A percentile compares a stretch with the other conserved stretches of the same genome.
These are phyloP conservation scores for Lodderomyces beijingensis DNA, from an alignment of 1,139 yeast genomes.

Conservation along the genomic window DNA sequence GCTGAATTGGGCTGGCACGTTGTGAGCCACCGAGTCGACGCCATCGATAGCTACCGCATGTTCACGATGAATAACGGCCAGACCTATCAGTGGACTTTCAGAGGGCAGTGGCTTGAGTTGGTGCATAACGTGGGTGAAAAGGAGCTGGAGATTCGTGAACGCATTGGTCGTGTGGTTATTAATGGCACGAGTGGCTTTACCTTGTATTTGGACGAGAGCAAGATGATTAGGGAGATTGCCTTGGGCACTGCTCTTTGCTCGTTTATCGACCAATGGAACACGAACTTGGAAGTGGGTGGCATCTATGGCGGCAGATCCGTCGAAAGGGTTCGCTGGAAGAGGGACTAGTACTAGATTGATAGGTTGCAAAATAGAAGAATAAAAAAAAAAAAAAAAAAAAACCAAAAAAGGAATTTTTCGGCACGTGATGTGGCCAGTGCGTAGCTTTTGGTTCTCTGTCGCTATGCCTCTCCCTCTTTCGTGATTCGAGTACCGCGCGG, in stretches of 20 bases:
- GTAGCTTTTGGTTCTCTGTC: too few species aligned
- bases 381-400: not conserved
- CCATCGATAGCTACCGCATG: constrained; percentile 54
- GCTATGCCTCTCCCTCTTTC: too few species aligned
- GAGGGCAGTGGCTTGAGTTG: constrained; percentile 53
- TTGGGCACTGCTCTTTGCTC: constrained; percentile 56
- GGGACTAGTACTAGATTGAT: too few species aligned
- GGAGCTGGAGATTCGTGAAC: constrained; percentile 58
- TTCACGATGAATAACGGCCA: constrained; percentile 55
- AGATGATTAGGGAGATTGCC: constrained; percentile 54
- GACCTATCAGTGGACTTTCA: constrained; percentile 62
- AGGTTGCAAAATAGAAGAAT: constrained; percentile 1
- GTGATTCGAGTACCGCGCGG: too few species aligned
- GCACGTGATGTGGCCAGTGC: too few species aligned
- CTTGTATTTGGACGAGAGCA: constrained; percentile 47
- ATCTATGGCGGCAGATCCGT: constrained; percentile 53
- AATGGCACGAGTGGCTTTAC: constrained; percentile 52
- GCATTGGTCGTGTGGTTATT: constrained; percentile 50
- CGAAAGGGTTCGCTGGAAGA: constrained; percentile 57
- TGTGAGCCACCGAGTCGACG: constrained; percentile 57
- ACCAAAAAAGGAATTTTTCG: too few species aligned
- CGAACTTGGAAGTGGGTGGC: constrained; percentile 56
- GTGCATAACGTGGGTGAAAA: constrained; percentile 55
- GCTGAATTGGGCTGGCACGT: constrained; percentile 64
- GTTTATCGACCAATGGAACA: constrained; percentile 64